phyloP scores from a whole-genome alignment of 2,329 filamentous ascomycete species.

The Fusarium gaditjirri region DNA sequence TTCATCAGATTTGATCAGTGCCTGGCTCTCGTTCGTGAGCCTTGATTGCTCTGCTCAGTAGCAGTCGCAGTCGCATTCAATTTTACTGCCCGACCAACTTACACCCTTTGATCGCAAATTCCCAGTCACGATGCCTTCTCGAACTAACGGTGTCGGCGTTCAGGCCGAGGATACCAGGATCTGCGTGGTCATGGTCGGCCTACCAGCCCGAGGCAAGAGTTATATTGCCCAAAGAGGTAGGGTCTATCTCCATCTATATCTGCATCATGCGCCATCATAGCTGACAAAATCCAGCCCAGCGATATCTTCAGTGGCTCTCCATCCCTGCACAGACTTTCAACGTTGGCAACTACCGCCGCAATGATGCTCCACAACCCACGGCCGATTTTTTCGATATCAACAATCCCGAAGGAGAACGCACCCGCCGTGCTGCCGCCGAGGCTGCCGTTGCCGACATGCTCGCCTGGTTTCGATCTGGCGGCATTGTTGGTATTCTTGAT shows the following conservation, averaged over 20 bases:
- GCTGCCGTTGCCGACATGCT: conserved; percentile 95
- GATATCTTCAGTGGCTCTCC: conserved; percentile 96
- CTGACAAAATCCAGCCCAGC: conserved; percentile 70
- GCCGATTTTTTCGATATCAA: conserved; percentile 95
- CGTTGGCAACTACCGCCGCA: conserved; percentile 93
- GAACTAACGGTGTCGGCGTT: conserved; percentile 74
- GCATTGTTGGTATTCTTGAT: conserved; percentile 92
- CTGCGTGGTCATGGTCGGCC: conserved; percentile 98
- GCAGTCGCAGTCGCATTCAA: conserved; percentile 22
- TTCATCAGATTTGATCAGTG: conserved; percentile 24
- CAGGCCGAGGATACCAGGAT: conserved; percentile 97
- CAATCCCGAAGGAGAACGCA: conserved; percentile 90
- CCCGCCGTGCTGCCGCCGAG: conserved; percentile 88
- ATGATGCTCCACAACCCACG: conserved; percentile 86
- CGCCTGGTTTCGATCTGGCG: conserved; percentile 84
- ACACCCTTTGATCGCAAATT: not conserved
- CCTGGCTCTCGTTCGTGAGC: conserved; percentile 11
- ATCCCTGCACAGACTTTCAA: conserved; percentile 96
- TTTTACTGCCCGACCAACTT: not conserved
- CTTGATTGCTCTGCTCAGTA: conserved; percentile 29
- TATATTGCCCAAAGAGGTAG: conserved; percentile 96
- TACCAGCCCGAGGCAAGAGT: conserved; percentile 96
- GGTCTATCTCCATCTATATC: conserved; percentile 39
- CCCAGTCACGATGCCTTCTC: conserved; percentile 55
- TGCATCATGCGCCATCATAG: not conserved